A percentile compares a stretch with the other conserved stretches of the same genome.
Evolutionary conservation across 2,329 filamentous ascomycete genomes (phyloP).

Genomic region (Tolypocladium ophioglossoides): DNA sequence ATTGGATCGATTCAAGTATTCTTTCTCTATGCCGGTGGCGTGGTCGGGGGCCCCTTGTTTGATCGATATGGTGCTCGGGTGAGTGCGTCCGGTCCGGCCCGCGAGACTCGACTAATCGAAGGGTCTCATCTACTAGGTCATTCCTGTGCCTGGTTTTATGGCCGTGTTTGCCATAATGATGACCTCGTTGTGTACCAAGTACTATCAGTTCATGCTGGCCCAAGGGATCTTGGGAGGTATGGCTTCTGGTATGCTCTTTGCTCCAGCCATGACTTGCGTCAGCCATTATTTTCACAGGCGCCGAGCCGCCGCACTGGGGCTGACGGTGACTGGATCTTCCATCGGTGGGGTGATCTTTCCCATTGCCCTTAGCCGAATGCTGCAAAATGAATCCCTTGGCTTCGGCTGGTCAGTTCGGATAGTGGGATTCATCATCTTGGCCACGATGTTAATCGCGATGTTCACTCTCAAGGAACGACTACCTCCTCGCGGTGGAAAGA

Average conservation of each 20-base stretch:
- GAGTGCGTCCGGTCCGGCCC: neutral
- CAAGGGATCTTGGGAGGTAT: neutral
- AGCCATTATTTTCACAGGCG: neutral
- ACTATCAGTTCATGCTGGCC: neutral
- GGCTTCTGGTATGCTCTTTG: neutral
- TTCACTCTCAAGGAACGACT: neutral
- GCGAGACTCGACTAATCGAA: neutral
- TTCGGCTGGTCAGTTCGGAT: neutral
- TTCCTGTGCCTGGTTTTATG: neutral
- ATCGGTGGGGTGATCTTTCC: neutral
- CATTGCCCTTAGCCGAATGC: neutral
- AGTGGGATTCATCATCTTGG: neutral
- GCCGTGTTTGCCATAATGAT: neutral
- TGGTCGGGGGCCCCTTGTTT: neutral
- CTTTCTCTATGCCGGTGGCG: neutral
- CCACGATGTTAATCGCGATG: neutral
- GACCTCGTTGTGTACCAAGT: neutral
- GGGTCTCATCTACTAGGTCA: neutral
- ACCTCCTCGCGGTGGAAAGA: neutral
- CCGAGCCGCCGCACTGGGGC: neutral
- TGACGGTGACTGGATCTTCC: neutral
- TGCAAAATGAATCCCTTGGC: neutral
- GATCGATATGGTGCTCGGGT: neutral
- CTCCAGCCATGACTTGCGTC: neutral
- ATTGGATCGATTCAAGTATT: neutral